Base-by-base conservation (phyloP, 495 filamentous ascomycete species). In the Penicillium bovifimosum region DNA sequence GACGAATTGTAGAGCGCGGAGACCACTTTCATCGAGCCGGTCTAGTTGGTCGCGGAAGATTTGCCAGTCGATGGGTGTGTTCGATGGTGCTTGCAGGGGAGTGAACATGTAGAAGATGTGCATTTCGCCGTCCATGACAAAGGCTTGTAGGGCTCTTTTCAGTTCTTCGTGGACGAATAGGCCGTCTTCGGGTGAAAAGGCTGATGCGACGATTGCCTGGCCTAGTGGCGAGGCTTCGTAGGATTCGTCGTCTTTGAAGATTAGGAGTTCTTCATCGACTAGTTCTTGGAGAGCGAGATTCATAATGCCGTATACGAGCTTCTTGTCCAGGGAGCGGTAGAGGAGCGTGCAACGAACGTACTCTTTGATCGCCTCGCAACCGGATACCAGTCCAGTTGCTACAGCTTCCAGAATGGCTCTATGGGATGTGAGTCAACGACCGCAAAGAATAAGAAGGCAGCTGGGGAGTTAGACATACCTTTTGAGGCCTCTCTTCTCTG, bases 121-220 rank as follows among this genome's bases (percentile, higher is more conserved):
- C 84, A 93, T 85, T 41, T 93, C 88, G 14, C 86, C 86, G 59
- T 90, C 86, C 79, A 93, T 82, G 14, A 90, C 88, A 52, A 93
- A 93, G 6, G 83, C 86, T 41, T 80, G 73, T 3, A 91, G 64
- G 1, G 88, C 86, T 52, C 77, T 75, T 50, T 74, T 75, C 47
- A 91, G 71, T 58, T 91, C 88, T 41, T 79, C 73, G 55, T 90
- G 74, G 7, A 91, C 74, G 58, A 90, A 91, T 0, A 89, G 64
- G 2, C 88, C 88, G 59, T 91, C 88, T 52, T 88, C 85, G 0
- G 87, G 88, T 6, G 85, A 77, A 31, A 93, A 76, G 0, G 82
- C 80, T 1, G 88, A 88, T 4, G 83, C 79, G 20, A 93, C 86
- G 20, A 86, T 80, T 0, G 88, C 88, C 49, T 81, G 79, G 18